phyloP scores from a whole-genome alignment of 1,284 basidiomycete species.

The Ganoderma lucidum region DNA sequence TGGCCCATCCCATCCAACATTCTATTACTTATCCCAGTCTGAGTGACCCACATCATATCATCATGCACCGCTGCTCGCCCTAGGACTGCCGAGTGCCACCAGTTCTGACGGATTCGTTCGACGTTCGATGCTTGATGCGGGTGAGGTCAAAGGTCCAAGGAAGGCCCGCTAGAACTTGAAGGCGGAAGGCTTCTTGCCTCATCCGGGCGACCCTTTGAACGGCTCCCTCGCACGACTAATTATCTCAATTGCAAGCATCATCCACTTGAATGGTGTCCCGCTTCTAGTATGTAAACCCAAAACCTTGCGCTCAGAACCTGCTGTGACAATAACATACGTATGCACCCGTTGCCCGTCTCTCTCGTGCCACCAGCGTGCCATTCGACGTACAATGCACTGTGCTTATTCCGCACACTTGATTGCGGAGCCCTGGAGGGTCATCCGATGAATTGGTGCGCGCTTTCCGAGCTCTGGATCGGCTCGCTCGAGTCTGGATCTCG shows the following conservation, averaged over 20 bases:
- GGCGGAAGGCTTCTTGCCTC: not conserved
- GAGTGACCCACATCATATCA: not conserved
- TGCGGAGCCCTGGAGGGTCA: not conserved
- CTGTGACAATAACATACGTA: not conserved
- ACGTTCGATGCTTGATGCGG: not conserved
- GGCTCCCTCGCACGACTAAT: not conserved
- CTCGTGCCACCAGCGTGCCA: not conserved
- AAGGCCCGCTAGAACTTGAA: not conserved
- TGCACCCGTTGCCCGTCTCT: not conserved
- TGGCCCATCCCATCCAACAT: not conserved
- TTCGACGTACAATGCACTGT: not conserved
- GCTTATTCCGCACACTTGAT: not conserved
- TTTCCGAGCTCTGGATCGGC: conserved; percentile 4
- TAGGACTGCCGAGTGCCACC: conserved; percentile 6
- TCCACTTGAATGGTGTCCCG: not conserved
- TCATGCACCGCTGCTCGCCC: not conserved
- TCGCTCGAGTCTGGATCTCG: not conserved
- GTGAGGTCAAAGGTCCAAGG: not conserved
- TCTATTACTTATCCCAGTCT: too few species aligned
- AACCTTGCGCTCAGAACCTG: conserved; percentile 7
- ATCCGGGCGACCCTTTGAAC: not conserved
- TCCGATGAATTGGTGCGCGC: conserved; percentile 1
- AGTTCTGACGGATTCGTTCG: conserved; percentile 5
- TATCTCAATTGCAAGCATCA: not conserved
- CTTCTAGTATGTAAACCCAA: conserved; percentile 6